Base-by-base conservation (phyloP, 768 basidiomycete species). In the Cystobasidium ongulense region DNA sequence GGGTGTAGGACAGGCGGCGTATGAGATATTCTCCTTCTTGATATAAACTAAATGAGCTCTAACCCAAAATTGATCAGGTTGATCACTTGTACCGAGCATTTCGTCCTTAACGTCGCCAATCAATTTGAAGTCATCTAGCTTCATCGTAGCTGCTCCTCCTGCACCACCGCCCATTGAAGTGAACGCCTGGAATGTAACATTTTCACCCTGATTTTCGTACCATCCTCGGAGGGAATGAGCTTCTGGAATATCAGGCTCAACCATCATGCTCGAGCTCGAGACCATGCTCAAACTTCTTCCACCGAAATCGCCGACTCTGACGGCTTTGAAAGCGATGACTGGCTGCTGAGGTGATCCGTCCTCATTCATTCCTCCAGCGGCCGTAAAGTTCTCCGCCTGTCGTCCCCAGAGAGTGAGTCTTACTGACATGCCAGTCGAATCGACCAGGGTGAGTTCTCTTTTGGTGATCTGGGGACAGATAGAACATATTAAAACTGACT, bases 321-420 rank as follows among this genome's bases (percentile, higher is more conserved):
- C 91, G 27, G 91, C 89, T 82, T 94, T 96, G 85, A 94, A 91
- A 2, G 95, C 95, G 76, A 94, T 85, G 35, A 98, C 88, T 10
- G 91, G 87, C 63, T 85, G 80, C 63, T 85, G 80, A 13, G 85
- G 83, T 29, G 27, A 29, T n/a, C 73, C 57, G 23, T 83, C 82
- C 0, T 76, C 74, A 31, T 59, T 63, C 53, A 75, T 74, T 29
- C 74, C 75, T 21, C 74, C 54, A 64, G 76, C 77, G 4, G 84
- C 82, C n/a, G 81, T 80, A 80, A 87, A 97, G 46, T 85, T 85
- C 80, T 97, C 92, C 0, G 95, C 95, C 80, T 91, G 90, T 80
- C 90, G 92, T 27, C 95, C 96, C 96, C 95, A 99, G 35, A 98
- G 83, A 1, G 95, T 99, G 76, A 97, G 80, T 38, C 91, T 86